These are phyloP conservation scores for Leccinum subtestaceum DNA, from an alignment of 768 basidiomycete species.

Conservation along the genomic window DNA sequence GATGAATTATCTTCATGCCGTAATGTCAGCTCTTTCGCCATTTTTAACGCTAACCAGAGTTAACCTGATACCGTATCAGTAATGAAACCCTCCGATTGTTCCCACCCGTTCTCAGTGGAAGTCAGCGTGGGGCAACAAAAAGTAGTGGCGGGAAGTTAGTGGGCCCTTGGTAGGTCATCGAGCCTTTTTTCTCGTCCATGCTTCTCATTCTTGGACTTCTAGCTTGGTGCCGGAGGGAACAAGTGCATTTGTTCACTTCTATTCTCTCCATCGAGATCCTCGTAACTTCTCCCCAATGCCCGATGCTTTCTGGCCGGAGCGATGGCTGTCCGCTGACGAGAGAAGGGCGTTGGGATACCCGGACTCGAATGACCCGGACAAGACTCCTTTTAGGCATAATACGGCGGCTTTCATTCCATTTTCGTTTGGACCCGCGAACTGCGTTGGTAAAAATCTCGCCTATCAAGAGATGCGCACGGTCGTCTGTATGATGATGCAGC, in stretches of 20 bases:
- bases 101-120: conserved; percentile 48
- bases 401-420: conserved; percentile 44
- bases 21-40: conserved; percentile 26
- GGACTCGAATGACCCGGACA: conserved; percentile 25
- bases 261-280: conserved; percentile 45
- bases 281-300: conserved; percentile 47
- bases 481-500: conserved; percentile 37
- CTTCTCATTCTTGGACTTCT: conserved; percentile 10
- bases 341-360: conserved; percentile 23
- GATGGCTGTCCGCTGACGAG: conserved; percentile 38
- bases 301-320: conserved; percentile 43
- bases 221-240: conserved; percentile 48
- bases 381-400: conserved; percentile 33
- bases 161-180: conserved; percentile 38
- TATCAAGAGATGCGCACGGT: conserved; percentile 42
- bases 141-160: conserved; percentile 38
- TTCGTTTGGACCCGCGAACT: conserved; percentile 43
- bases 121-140: conserved; percentile 39
- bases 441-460: conserved; percentile 45
- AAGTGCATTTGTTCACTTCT: conserved; percentile 40
- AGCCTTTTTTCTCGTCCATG: not conserved
- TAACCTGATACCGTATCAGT: conserved; percentile 30
- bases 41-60: conserved; percentile 1
- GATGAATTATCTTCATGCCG: conserved; percentile 35
- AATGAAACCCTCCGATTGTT: conserved; percentile 50